Base-by-base conservation (phyloP, 306 rosid species). In the Carpinus viminea region DNA sequence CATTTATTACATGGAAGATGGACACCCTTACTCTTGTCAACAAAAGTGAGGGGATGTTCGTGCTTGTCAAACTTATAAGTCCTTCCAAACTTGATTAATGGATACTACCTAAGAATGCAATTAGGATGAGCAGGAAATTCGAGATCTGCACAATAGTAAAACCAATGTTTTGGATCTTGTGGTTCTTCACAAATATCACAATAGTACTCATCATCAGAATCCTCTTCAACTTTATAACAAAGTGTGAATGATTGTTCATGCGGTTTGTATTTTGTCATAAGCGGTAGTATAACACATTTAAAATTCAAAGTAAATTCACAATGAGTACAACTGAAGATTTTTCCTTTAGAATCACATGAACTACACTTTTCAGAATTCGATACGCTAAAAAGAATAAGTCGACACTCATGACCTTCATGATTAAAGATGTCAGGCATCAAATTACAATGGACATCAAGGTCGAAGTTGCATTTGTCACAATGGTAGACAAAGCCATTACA, bases 381-480 rank as follows among this genome's bases (percentile, higher is more conserved):
- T 3, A 0, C 0, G 43, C 46, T 31, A 3, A 5, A 64, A 16
- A 31, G 4, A 17, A 34, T 64, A 15, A 64, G 21, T 0, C 1
- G 70, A 20, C 16, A 46, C 11, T 64, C 11, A 2, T 55, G 60
- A 55, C 61, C 21, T 6, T 55, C 26, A 2, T 62, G 46, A 1
- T 8, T 62, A 6, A 62, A 1, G 0, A 17, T 62, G 6, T 31
- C 8, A 31, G 69, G 6, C 4, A 15, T 16, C 10, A 2, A 61
- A 61, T 20, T 61, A 3, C 68, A 61, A 0, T 3, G 18, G 0
- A 61, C 20, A 61, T 61, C 68, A 61, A 62, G 68, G 10, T 13
- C 2, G 7, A 62, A 62, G 0, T 5, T 0, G 0, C 45, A 13
- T 62, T 28, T 3, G 0, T 13, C 1, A 34, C 68, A 62, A 7